Percentiles rank a stretch among this genome's conserved stretches.
These are phyloP conservation scores for Candida sithepensis DNA, from an alignment of 805 yeast species.

Conservation along the genomic window DNA sequence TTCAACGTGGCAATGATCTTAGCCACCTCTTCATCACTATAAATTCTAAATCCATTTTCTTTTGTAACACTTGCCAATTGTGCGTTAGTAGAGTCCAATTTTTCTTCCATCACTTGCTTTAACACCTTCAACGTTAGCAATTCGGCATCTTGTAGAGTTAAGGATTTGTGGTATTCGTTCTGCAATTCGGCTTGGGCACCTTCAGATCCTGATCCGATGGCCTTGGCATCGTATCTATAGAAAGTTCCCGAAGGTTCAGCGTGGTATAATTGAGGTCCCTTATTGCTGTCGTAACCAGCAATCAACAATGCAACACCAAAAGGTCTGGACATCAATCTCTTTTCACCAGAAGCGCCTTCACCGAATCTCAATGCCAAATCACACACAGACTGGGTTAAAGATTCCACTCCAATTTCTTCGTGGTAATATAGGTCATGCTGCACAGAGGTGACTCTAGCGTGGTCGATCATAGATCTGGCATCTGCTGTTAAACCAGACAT, in stretches of 20 bases:
- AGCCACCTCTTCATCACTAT: conserved; percentile 77
- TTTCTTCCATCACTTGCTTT: conserved; percentile 99
- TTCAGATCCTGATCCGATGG: conserved; percentile 97
- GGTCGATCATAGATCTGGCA: conserved; percentile 98
- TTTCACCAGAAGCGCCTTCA: conserved; percentile 95
- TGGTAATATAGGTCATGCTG: conserved; percentile 88
- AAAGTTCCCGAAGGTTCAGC: conserved; percentile 99
- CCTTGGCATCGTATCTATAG: conserved; percentile 96
- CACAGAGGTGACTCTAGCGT: conserved; percentile 86
- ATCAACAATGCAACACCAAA: conserved; percentile 96
- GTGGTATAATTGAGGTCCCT: conserved; percentile 94
- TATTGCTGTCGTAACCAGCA: conserved; percentile 89
- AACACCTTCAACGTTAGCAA: conserved; percentile 79
- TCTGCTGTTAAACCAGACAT: conserved; percentile 99
- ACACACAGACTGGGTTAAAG: conserved; percentile 94
- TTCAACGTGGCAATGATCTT: conserved; percentile 74
- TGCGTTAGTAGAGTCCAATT: conserved; percentile 89
- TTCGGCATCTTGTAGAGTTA: conserved; percentile 92
- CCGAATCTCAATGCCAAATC: conserved; percentile 96
- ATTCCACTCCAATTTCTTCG: conserved; percentile 88
- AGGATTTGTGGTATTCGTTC: conserved; percentile 90
- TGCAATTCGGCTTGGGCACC: conserved; percentile 98
- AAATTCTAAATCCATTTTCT: conserved; percentile 81
- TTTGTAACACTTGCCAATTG: conserved; percentile 92
- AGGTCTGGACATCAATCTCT: conserved; percentile 94